These are phyloP conservation scores for Wallacemonas sp. DNA, from an alignment of 208 protist species.

Conservation along the genomic window DNA sequence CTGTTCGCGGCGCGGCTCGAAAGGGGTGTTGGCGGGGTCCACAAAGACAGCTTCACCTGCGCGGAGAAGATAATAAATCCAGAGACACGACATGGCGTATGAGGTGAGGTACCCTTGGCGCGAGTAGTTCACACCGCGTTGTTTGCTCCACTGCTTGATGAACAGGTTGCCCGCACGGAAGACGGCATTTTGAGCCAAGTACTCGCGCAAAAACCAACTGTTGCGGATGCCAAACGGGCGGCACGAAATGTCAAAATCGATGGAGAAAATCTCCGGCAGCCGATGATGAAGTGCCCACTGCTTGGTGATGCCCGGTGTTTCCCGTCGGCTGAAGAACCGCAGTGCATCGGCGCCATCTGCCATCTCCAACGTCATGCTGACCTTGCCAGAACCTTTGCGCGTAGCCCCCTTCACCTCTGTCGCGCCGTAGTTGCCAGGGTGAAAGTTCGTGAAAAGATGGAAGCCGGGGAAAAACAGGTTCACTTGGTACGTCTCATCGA, in stretches of 20 bases:
- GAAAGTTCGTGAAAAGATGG: not conserved
- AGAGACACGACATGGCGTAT: constrained; percentile 75
- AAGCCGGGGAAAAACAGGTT: constrained; percentile 18
- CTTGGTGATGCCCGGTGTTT: constrained; percentile 25
- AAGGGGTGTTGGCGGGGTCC: constrained; percentile 28
- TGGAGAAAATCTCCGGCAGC: constrained; percentile 62
- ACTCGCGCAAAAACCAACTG: constrained; percentile 75
- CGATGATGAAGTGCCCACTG: constrained; percentile 27
- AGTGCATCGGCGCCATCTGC: constrained; percentile 33
- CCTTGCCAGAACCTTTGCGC: not conserved
- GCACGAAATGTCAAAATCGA: constrained; percentile 86
- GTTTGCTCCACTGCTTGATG: constrained; percentile 83
- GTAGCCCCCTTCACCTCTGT: not conserved
- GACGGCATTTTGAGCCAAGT: constrained; percentile 48
- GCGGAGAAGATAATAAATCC: constrained; percentile 73
- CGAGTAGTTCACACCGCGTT: constrained; percentile 73
- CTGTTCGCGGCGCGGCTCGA: constrained; percentile 26
- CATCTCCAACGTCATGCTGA: constrained; percentile 15
- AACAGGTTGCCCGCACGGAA: constrained; percentile 69
- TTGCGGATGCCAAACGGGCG: constrained; percentile 72
- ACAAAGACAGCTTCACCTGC: constrained; percentile 39
- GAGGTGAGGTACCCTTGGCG: constrained; percentile 70
- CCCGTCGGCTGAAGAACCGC: constrained; percentile 31
- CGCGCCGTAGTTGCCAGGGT: not conserved
- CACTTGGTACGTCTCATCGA: constrained; percentile 19